Evolutionary conservation across 495 filamentous ascomycete species (phyloP).

Genomic region (Penicillium coprophilum): DNA sequence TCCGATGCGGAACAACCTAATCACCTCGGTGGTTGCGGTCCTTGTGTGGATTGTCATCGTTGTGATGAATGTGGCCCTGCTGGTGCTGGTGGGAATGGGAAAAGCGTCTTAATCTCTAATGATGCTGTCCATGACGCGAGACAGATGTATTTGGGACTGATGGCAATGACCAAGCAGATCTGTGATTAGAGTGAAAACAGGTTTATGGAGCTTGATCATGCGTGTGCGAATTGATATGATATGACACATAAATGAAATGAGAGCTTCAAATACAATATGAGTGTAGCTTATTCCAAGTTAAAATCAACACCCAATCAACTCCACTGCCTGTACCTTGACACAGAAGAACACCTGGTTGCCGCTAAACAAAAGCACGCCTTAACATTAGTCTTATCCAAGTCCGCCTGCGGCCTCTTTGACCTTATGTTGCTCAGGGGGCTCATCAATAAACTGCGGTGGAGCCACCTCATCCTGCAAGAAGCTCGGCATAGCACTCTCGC

Average conservation of each 20-base stretch:
- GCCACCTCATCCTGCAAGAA: conserved; percentile 82
- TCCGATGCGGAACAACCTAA: conserved; percentile 62
- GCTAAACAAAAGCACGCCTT: conserved; percentile 3
- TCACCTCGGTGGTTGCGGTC: conserved; percentile 53
- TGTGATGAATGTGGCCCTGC: conserved; percentile 70
- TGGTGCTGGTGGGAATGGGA: conserved; percentile 66
- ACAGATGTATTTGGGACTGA: neutral
- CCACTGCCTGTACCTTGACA: conserved; percentile 16
- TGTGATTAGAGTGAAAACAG: neutral
- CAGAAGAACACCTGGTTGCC: conserved; percentile 5
- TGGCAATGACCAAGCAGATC: neutral
- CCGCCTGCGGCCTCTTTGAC: conserved; percentile 67
- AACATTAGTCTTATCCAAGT: conserved; percentile 29
- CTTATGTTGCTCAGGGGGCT: conserved; percentile 67
- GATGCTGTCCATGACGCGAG: neutral
- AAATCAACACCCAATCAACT: conserved; percentile 17
- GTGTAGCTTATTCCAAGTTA: neutral
- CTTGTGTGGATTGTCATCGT: conserved; percentile 68
- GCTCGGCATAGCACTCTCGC: conserved; percentile 67
- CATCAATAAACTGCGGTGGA: conserved; percentile 86
- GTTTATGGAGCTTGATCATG: neutral
- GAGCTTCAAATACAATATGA: conserved; percentile 4
- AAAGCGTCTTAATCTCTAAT: conserved; percentile 33
- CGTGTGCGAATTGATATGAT: neutral
- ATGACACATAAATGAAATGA: neutral